Evolutionary conservation across 2,329 filamentous ascomycete species (phyloP), one percentile per base, ranked within the genome.

Genomic region (Cladosporium sp.): DNA sequence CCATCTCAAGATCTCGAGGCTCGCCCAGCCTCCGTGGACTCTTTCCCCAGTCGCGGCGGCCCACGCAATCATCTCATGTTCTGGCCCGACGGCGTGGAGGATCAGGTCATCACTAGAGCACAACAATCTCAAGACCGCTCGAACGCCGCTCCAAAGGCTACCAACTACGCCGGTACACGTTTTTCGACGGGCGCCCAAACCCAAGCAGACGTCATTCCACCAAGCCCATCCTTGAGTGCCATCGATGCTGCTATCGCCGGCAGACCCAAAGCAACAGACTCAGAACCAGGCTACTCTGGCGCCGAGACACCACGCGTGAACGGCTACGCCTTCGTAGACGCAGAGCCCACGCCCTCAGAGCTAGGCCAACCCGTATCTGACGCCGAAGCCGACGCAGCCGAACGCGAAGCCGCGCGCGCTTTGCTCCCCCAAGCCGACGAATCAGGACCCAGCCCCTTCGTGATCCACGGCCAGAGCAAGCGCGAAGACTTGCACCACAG

Each of bases 281-380:
- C 82, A 11, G 84, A 89, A 58, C 43, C 73, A 8, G 77, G 77
- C 2, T 80, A 75, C 54, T 75, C 76, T 1, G 86, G 85, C 13
- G 79, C 78, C 52, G 90, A 95, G 68, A 97, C 92, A 0, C 93
- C 92, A 0, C 80, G 89, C 2, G 88, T 97, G 0, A 95, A 95
- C 56, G 93, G 93, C 1, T 99, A 96, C 67, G 82, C 89, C 0
- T 97, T 96, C 69, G 91, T 99, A 30, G 90, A 96, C 59, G 89
- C 95, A 51, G 87, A 86, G 36, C 79, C 80, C 0, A 77, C 55
- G 60, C 57, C 57, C 76, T 86, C 61, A 7, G 70, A 84, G 48
- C 71, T 87, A 7, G 79, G 82, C 1, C 73, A 78, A 8, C 61
- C 61, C 11, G 56, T 67, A 4, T 57, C 61, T 8, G 64, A 68